phyloP scores from a whole-genome alignment of 768 basidiomycete genomes.

The Suillus alpinus region DNA sequence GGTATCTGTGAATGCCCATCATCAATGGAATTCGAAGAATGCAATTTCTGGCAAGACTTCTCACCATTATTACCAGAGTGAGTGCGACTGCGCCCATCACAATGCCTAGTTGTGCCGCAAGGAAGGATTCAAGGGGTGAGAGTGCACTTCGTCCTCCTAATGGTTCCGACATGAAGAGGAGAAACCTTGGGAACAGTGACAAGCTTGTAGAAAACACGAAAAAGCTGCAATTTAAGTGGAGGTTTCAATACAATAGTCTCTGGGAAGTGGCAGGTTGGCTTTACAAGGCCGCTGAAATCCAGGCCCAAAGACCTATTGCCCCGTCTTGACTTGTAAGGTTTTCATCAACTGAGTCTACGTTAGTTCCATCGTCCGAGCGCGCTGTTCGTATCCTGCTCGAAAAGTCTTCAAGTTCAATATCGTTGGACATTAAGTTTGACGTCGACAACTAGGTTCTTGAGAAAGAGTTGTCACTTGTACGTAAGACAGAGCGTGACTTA shows the following conservation, averaged over 20 bases:
- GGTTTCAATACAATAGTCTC: constrained; percentile 1
- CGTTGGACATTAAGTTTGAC: constrained; percentile 24
- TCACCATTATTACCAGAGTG: constrained; percentile 58
- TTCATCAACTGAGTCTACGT: constrained; percentile 9
- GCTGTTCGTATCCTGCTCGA: constrained; percentile 12
- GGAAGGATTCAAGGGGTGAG: constrained; percentile 67
- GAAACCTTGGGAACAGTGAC: constrained; percentile 56
- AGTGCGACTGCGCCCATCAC: constrained; percentile 53
- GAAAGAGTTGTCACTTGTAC: neutral
- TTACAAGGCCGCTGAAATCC: constrained; percentile 26
- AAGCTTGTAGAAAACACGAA: constrained; percentile 35
- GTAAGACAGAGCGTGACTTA: neutral
- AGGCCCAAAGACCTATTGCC: constrained; percentile 37
- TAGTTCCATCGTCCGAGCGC: constrained; percentile 11
- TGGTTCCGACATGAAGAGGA: constrained; percentile 64
- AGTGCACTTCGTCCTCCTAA: constrained; percentile 41
- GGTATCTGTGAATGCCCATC: constrained; percentile 37
- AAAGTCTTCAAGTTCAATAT: constrained; percentile 41
- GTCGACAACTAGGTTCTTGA: neutral
- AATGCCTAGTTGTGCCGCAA: constrained; percentile 65
- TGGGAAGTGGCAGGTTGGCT: neutral
- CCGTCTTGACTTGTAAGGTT: constrained; percentile 20
- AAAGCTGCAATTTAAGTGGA: constrained; percentile 26
- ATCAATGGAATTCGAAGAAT: neutral
- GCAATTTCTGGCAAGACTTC: constrained; percentile 14